Conservation (phyloP, 768 basidiomycete species). For the Mycena haematopus region DNA sequence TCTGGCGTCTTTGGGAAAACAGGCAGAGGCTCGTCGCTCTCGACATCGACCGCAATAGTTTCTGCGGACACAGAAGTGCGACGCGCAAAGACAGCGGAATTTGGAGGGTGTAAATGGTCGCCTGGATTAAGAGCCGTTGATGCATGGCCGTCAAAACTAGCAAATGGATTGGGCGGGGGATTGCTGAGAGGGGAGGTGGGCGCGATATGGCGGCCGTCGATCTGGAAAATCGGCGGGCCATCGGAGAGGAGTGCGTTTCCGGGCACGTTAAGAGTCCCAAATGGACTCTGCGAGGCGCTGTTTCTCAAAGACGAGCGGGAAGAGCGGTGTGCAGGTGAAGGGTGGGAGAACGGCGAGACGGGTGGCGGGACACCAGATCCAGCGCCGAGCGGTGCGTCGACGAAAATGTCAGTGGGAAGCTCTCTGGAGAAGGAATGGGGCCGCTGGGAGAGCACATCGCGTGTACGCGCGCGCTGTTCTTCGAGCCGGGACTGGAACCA, state of each 20-base stretch:
- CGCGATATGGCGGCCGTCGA: slow-evolving; percentile 63
- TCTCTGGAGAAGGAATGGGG: slow-evolving; percentile 55
- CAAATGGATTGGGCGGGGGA: slow-evolving; percentile 54
- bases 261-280: slow-evolving; percentile 80
- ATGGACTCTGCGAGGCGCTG: slow-evolving; percentile 68
- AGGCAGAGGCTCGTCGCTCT: slow-evolving; percentile 70
- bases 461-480: slow-evolving; percentile 78
- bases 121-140: slow-evolving; percentile 57
- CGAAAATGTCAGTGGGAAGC: slow-evolving; percentile 63
- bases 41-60: slow-evolving; percentile 84
- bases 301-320: slow-evolving; percentile 67
- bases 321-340: slow-evolving; percentile 53
- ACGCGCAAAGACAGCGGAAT: slow-evolving; percentile 83
- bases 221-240: slow-evolving; percentile 62
- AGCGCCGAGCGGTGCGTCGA: slow-evolving; percentile 53
- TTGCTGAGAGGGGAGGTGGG: slow-evolving; percentile 61
- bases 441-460: slow-evolving; percentile 67
- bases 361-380: slow-evolving; percentile 43
- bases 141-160: slow-evolving; percentile 55
- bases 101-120: slow-evolving; percentile 76
- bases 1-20: slow-evolving; percentile 80
- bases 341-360: slow-evolving; percentile 64
- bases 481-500: slow-evolving; percentile 93
- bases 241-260: slow-evolving; percentile 77
- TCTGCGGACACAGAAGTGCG: slow-evolving; percentile 96